A percentile compares a stretch with the other conserved stretches of the same genome.
Evolutionary conservation across 2,329 filamentous ascomycete species (phyloP).

Genomic region (Colletotrichum tofieldiae): DNA sequence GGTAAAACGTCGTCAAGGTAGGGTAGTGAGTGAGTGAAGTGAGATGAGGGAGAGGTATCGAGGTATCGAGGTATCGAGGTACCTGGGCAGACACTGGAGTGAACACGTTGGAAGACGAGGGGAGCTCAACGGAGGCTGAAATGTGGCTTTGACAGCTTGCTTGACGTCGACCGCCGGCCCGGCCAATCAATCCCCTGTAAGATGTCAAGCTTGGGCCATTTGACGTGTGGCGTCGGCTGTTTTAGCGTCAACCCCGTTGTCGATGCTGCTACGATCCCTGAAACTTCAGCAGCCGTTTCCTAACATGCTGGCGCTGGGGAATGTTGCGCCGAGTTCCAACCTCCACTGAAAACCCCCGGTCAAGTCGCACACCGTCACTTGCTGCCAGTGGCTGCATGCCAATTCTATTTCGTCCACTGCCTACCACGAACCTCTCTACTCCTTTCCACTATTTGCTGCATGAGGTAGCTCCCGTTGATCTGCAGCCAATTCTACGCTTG

Average conservation of each 20-base stretch:
- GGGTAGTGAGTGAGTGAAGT: slow-evolving; percentile 1
- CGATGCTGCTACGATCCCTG: slow-evolving; percentile 40
- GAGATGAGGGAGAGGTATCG: slow-evolving; percentile 28
- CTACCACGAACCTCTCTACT: slow-evolving; percentile 8
- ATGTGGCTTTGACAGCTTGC: slow-evolving; percentile 39
- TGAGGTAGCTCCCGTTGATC: slow-evolving; percentile 18
- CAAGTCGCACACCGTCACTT: slow-evolving; percentile 41
- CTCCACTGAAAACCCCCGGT: slow-evolving; percentile 31
- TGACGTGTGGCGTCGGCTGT: slow-evolving; percentile 34
- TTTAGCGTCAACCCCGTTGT: slow-evolving; percentile 29
- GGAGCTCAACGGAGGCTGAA: slow-evolving; percentile 38
- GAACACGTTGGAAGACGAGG: slow-evolving; percentile 41
- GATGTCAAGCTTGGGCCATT: slow-evolving; percentile 27
- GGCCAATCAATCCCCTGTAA: slow-evolving; percentile 20
- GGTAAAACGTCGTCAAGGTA: background rate
- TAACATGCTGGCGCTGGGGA: slow-evolving; percentile 13
- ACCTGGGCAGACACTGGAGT: slow-evolving; percentile 26
- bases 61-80: slow-evolving; percentile 40
- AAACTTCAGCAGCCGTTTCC: slow-evolving; percentile 36
- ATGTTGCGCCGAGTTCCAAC: slow-evolving; percentile 12
- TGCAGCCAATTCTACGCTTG: slow-evolving; percentile 23
- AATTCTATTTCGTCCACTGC: slow-evolving; percentile 26
- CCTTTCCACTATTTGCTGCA: slow-evolving; percentile 28
- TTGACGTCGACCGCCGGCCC: background rate
- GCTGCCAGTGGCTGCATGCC: slow-evolving; percentile 39